Base-by-base conservation (phyloP, 2,329 filamentous ascomycete species). In the Talaromyces sp. region DNA sequence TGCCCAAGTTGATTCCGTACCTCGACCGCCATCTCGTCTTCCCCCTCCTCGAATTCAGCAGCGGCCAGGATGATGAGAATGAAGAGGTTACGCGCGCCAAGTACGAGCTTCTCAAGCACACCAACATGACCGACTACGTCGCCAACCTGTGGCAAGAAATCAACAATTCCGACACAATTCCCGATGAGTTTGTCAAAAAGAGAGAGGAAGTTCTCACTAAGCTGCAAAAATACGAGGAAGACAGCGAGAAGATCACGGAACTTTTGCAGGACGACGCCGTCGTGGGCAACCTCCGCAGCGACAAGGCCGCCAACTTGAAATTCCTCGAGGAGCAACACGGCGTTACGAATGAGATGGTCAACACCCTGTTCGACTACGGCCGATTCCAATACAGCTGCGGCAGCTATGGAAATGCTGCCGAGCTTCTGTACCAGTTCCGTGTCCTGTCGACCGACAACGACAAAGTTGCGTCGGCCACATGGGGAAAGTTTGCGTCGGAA, bases 91-190 rank as follows among this genome's bases (percentile, higher is more conserved):
- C 89, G 66, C 87, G 90, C 75, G 88, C 92, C 70, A 96, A 96
- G 79, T 96, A 94, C 78, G 89, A 94, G 80, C 87, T 99, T 63
- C 87, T 99, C 69, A 94, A 96, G 82, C 89, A 92, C 77, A 98
- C 95, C 73, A 97, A 98, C 84, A 99, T 99, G 95, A 95, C 90
- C 72, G 95, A 99, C 79, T 99, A 96, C 76, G 91, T 98, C 60
- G 93, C 93, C 73, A 90, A 89, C 72, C 82, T 99, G 68, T 92
- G 96, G 83, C 90, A 90, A 76, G 90, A 97, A 73, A 87, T 99
- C 68, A 87, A 98, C 81, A 85, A 88, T 70, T 86, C 92, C 66
- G 84, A 89, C 64, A 85, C 91, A 65, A 82, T 90, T 60, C 93
- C 95, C 57, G 85, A 89, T 66, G 92, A 97, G 78, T 98, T 93